Conservation (phyloP, 179 eudicot species). For the Spinacia oleracea region DNA sequence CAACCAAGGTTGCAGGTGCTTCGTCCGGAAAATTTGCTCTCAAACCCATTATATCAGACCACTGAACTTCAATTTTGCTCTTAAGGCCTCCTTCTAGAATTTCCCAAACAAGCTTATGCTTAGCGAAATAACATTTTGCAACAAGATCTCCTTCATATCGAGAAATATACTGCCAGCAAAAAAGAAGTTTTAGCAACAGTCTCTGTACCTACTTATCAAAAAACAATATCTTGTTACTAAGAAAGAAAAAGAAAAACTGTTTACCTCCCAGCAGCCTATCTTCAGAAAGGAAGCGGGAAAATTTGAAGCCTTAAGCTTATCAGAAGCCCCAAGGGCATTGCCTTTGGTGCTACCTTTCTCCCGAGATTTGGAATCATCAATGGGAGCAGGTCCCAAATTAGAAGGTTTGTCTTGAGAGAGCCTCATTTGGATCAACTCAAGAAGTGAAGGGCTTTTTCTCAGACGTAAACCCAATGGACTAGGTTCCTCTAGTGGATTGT, state of each 20-base stretch:
- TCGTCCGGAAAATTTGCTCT: conserved; percentile 49
- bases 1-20: conserved; percentile 46
- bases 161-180: conserved; percentile 44
- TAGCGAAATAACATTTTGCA: conserved; percentile 55
- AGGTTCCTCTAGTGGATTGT: conserved; percentile 89
- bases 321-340: conserved; percentile 37
- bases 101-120: conserved; percentile 60
- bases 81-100: conserved; percentile 52
- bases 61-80: conserved; percentile 53
- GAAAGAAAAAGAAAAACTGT: conserved; percentile 2
- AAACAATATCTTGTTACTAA: neutral
- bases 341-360: conserved; percentile 42
- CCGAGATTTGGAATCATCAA: conserved; percentile 25
- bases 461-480: conserved; percentile 90
- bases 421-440: conserved; percentile 79
- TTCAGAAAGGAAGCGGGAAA: conserved; percentile 64
- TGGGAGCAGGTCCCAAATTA: conserved; percentile 23
- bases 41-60: conserved; percentile 55
- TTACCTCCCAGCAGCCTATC: conserved; percentile 55
- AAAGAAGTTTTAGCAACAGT: neutral
- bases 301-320: conserved; percentile 87
- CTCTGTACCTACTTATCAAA: neutral
- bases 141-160: conserved; percentile 53
- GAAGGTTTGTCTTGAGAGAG: conserved; percentile 60
- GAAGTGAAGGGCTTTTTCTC: conserved; percentile 80